Percentiles rank a stretch among this genome's conserved stretches.
These are phyloP conservation scores for Zygnema cylindricum DNA, from an alignment of 139 green algal species.

Conservation along the genomic window DNA sequence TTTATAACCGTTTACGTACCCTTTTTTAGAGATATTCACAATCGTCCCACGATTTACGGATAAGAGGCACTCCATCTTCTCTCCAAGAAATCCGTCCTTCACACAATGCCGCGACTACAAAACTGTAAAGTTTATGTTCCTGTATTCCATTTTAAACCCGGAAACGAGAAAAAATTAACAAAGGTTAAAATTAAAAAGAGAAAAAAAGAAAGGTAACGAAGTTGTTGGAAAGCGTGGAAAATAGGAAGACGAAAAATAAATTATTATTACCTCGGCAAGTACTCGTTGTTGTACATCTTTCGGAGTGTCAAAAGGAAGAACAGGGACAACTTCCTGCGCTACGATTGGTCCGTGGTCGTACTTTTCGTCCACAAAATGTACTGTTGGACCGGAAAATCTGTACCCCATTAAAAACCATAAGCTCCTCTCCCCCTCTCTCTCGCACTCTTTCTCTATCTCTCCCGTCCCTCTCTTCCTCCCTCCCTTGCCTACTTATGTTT, in stretches of 20 bases:
- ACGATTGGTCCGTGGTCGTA: slow-evolving; percentile 96
- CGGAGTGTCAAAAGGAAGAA: slow-evolving; percentile 82
- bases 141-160: too few species aligned
- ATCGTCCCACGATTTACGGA: slow-evolving; percentile 42
- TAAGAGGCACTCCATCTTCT: slow-evolving; percentile 69
- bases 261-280: slow-evolving; percentile 85
- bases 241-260: too few species aligned
- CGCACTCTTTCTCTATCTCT: too few species aligned
- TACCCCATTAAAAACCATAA: neutral
- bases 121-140: slow-evolving; percentile 88
- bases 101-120: slow-evolving; percentile 87
- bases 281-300: slow-evolving; percentile 83
- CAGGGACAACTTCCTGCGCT: slow-evolving; percentile 86
- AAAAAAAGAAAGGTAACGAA: too few species aligned
- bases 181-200: too few species aligned
- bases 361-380: slow-evolving; percentile 98
- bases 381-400: slow-evolving; percentile 82
- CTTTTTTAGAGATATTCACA: slow-evolving; percentile 11
- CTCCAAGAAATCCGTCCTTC: slow-evolving; percentile 88
- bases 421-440: neutral
- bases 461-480: too few species aligned
- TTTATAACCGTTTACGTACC: too few species aligned
- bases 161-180: too few species aligned
- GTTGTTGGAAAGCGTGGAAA: too few species aligned
- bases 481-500: too few species aligned